Percentiles rank a stretch among this genome's conserved stretches.
Conservation (phyloP, 2,329 filamentous ascomycete genomes). For the Alternaria sp. region DNA sequence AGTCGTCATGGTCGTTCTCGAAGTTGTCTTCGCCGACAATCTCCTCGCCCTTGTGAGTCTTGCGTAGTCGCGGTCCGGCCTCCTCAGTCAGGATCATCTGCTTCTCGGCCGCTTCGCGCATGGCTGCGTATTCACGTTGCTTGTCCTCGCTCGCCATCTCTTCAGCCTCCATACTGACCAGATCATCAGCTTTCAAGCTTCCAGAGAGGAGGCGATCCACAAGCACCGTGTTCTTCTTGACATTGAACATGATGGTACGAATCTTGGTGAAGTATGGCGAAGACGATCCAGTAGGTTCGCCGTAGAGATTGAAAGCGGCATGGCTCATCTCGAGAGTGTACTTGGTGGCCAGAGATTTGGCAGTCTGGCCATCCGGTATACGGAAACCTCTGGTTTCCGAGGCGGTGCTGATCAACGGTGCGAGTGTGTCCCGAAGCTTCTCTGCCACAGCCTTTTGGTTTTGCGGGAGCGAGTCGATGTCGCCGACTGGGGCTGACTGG, state of each 20-base stretch:
- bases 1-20: conserved; percentile 31
- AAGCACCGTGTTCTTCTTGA: conserved; percentile 85
- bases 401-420: conserved; percentile 68
- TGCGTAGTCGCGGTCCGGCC: conserved; percentile 76
- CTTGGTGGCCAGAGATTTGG: conserved; percentile 69
- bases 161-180: conserved; percentile 87
- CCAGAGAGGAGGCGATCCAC: conserved; percentile 76
- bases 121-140: conserved; percentile 75
- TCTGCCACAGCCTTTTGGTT: conserved; percentile 73
- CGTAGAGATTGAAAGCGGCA: conserved; percentile 63
- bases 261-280: conserved; percentile 68
- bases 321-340: conserved; percentile 83
- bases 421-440: conserved; percentile 72
- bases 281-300: conserved; percentile 51
- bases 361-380: conserved; percentile 67
- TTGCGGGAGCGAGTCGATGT: conserved; percentile 59
- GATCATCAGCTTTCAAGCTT: conserved; percentile 72
- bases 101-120: conserved; percentile 79
- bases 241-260: conserved; percentile 79
- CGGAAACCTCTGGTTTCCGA: conserved; percentile 69
- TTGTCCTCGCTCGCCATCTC: conserved; percentile 92
- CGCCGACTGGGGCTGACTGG: conserved; percentile 13
- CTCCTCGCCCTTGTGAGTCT: conserved; percentile 95
- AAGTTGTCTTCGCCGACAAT: conserved; percentile 74
- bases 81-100: conserved; percentile 81